Evolutionary conservation across 352 stramenopile genomes (phyloP), one percentile per base, ranked within the genome.

Genomic region (Pythium myriotylum): DNA sequence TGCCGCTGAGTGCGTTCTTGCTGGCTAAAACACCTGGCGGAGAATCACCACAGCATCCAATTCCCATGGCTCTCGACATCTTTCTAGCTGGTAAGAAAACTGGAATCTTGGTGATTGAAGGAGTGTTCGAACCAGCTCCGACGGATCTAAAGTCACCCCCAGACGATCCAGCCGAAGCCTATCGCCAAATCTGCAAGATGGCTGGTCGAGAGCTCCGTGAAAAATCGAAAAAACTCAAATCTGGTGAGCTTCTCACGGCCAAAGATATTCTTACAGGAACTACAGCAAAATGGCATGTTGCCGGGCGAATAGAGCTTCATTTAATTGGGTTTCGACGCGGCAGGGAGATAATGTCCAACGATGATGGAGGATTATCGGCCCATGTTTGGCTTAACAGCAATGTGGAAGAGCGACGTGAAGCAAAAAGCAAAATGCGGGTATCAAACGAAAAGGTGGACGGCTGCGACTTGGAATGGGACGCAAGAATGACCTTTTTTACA

Each of bases 241-340:
- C 39, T 17, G 58, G 65, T 16, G 58, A 67, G 26, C 16, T 64
- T n/a, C 22, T 39, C 26, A 5, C 39, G 0, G 55, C 47, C 0
- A 23, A 24, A 17, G 35, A 22, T 33, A n/a, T 62, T 45, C 43
- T 67, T 13, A 46, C 32, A 2, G 52, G 45, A n/a, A 17, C 13
- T 22, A 9, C 12, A 4, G 14, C 7, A 5, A 67, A 57, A 37
- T 29, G 43, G 5, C 27, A 53, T 2, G 40, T 45, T 17, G 59
- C 76, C 23, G 74, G 74, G 27, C 66, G 77, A 8, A 32, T 86
- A 0, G 77, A 86, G 43, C 35, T 86, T 3, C 72, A 79, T 61
- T 20, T 86, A 0, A 46, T 75, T 6, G 54, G 60, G 5, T 65
- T 62, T 29, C 62, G 49, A 47, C 49, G 62, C 19, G 35, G 27